Conservation (phyloP, 1,284 basidiomycete species). For the Pholiota adiposa region DNA sequence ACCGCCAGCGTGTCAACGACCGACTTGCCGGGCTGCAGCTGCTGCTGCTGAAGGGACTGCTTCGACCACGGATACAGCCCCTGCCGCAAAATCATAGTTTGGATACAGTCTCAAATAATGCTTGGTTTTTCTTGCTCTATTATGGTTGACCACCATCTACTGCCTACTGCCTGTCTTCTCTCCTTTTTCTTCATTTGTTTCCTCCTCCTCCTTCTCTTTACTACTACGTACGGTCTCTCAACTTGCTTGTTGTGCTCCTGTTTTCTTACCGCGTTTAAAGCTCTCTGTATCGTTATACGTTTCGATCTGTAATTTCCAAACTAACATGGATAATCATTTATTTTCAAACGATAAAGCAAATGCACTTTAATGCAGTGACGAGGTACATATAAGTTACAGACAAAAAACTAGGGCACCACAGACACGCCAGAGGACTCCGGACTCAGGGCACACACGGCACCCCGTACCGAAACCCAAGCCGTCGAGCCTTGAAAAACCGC, state of each 20-base stretch:
- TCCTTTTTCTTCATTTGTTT: neutral
- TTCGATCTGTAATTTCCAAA: slow-evolving; percentile 34
- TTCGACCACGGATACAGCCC: neutral
- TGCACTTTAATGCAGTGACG: no score
- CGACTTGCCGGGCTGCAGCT: slow-evolving; percentile 31
- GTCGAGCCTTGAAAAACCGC: no score
- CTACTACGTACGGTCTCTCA: neutral
- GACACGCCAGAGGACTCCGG: no score
- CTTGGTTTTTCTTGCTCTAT: neutral
- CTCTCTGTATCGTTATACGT: slow-evolving; percentile 42
- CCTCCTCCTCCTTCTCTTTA: neutral
- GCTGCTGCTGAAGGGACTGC: slow-evolving; percentile 3
- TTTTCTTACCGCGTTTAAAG: slow-evolving; percentile 23
- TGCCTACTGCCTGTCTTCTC: neutral
- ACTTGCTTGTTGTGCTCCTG: slow-evolving; percentile 17
- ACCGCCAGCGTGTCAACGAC: slow-evolving; percentile 52
- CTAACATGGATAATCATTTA: slow-evolving; percentile 17
- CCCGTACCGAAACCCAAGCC: no score
- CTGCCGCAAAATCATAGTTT: slow-evolving; percentile 8
- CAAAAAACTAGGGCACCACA: no score
- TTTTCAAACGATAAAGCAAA: neutral
- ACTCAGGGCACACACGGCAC: no score
- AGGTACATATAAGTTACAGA: no score
- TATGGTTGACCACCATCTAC: neutral
- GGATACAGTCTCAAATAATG: neutral